phyloP scores from a whole-genome alignment of 768 basidiomycete species.

The Lactarius evosmus region DNA sequence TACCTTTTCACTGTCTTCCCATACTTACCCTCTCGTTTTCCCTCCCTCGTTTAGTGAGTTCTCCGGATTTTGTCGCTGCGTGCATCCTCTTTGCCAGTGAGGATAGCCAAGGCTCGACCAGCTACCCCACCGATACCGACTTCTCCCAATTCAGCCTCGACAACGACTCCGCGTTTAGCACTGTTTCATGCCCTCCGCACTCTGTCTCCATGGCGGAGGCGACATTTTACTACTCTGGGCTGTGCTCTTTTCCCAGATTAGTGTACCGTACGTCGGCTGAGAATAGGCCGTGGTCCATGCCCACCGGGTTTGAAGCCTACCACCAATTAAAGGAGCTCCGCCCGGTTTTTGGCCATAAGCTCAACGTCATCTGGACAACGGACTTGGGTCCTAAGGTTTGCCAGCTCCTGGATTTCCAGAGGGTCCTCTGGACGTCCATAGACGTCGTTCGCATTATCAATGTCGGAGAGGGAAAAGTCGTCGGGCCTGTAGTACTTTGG shows the following conservation, averaged over 20 bases:
- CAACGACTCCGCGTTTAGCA: no score
- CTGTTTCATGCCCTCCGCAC: no score
- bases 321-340: background rate
- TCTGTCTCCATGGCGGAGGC: no score
- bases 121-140: no score
- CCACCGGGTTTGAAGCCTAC: constrained; percentile 7
- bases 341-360: background rate
- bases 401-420: background rate
- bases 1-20: no score
- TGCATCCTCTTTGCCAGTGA: no score
- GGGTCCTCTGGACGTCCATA: background rate
- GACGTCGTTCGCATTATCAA: constrained; percentile 8
- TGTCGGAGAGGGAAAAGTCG: background rate
- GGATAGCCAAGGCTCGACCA: no score
- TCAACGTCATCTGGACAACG: background rate
- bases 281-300: constrained; percentile 4
- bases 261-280: background rate
- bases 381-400: background rate
- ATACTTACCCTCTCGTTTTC: no score
- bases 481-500: constrained; percentile 11
- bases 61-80: no score
- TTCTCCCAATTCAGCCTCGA: no score
- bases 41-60: no score
- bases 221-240: no score
- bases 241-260: background rate